Base-by-base conservation (phyloP, 106 monocot species). In the Phalaenopsis aphrodite region DNA sequence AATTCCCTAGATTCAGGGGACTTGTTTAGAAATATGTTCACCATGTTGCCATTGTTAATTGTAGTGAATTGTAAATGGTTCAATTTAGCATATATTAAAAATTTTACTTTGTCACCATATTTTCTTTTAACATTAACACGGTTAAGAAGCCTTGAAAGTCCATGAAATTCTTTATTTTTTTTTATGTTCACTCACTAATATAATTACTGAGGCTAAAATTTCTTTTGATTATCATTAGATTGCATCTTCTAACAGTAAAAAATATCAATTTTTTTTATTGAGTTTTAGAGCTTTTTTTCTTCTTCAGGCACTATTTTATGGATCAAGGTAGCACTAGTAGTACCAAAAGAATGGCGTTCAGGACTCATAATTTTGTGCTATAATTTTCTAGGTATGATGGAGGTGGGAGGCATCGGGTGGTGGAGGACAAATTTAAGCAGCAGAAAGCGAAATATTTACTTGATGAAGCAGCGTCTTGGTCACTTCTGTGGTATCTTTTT, bases 381-480 rank as follows among this genome's bases (percentile, higher is more conserved):
- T 8, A 2, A 49, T 76, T 84, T 78, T 83, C 47, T 45, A 99
- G 94, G 84, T 88, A 78, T 82, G 87, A 81, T 49, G 81, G 61
- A 79, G 84, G 79, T 18, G 91, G 86, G 42, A 91, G 89, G 78
- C 91, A 95, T 77, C 84, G 99, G 12, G 83, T 93, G 73, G 88
- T 99, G 48, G 95, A 93, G 81, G 90, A 99, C 82, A 99, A 88
- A 66, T 86, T 99, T 78, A 84, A 95, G 93, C 88, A 88, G 73
- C 99, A 99, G 78, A 99, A 91, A 79, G 99, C 95, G 67, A 84
- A 75, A 11, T 68, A 88, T 14, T 91, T 99, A 78, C 90, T 89
- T 81, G 95, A 99, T 78, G 99, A 99, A 83, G 99, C 99, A 67
- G 99, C 95, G 78, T 95, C 99, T 56, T 99, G 99, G 99, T 99